Base-by-base conservation (phyloP, 179 eudicot genomes). In the Drosera spatulata region DNA sequence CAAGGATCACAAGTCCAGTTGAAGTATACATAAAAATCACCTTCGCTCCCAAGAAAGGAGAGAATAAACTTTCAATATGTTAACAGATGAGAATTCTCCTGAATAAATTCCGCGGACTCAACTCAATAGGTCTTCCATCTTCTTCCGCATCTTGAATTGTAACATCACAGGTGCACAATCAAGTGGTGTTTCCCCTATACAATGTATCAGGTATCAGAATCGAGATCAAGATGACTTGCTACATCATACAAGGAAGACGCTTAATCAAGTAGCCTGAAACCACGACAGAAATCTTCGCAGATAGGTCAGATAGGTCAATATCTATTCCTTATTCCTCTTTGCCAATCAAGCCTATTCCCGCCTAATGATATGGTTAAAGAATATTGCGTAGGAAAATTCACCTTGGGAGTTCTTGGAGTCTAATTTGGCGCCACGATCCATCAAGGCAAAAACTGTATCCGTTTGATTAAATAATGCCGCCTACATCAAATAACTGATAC, bases 121-220 rank as follows among this genome's bases (percentile, higher is more conserved):
- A 6, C 38, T 52, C 45, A 53, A 55, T 15, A n/a, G 13, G 67
- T 78, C 95, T 77, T 81, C 94, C 38, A 89, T 81, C 87, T 83
- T 89, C 79, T 69, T 71, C 56, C 69, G 80, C 90, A 93, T 89
- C 69, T 81, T 93, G 81, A 79, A 84, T 58, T 89, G 99, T 80
- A 93, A 75, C 10, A 93, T 93, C 43, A 71, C 93, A 63, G 97
- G 96, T 63, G 99, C 99, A 74, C 99, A 93, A 73, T 93, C 99
- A 56, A 93, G 68, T 10, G 99, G 95, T 12, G 97, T 88, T 71
- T 93, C 99, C 65, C 99, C 99, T 93, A 80, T 63, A 66, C 50
- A 78, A 61, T 8, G 7, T 58, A 13, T 43, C 47, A 50, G 62
- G 10, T 8, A 46, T 40, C 67, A 61, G 33, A 22, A 58, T 39